Conservation (phyloP, 345 rosid species). For the Pugionium dolabratum region DNA sequence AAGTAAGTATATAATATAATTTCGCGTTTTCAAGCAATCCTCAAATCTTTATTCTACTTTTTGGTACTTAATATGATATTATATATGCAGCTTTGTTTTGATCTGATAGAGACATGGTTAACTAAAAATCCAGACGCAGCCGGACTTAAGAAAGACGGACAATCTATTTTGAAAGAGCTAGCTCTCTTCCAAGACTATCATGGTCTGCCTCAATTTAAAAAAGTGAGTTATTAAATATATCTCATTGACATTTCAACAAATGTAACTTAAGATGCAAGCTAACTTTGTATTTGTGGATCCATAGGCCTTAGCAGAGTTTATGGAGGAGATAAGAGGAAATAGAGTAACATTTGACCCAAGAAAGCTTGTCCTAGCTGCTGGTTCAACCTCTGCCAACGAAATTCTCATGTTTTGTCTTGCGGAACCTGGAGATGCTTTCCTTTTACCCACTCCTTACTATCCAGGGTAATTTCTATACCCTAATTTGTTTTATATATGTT, state of each 20-base stretch:
- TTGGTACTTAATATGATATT: slow-evolving; percentile 5
- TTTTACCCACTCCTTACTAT: slow-evolving; percentile 75
- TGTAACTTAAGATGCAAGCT: neutral
- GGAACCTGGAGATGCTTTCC: slow-evolving; percentile 69
- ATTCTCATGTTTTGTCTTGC: slow-evolving; percentile 71
- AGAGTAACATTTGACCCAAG: slow-evolving; percentile 56
- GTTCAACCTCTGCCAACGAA: slow-evolving; percentile 81
- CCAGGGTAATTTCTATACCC: slow-evolving; percentile 57
- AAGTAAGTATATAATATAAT: slow-evolving; percentile 35
- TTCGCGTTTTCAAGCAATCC: neutral
- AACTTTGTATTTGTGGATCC: neutral
- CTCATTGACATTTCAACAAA: slow-evolving; percentile 3
- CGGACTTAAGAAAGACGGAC: slow-evolving; percentile 49
- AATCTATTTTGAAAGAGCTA: slow-evolving; percentile 67
- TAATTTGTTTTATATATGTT: too few relatives aligned
- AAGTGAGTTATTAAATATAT: slow-evolving; percentile 37
- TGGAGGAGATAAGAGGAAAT: slow-evolving; percentile 76
- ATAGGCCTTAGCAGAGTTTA: slow-evolving; percentile 69
- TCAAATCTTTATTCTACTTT: neutral
- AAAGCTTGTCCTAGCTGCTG: slow-evolving; percentile 65
- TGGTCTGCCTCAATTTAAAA: slow-evolving; percentile 64
- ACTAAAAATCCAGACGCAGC: slow-evolving; percentile 43
- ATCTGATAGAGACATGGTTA: slow-evolving; percentile 68
- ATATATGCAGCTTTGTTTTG: slow-evolving; percentile 57
- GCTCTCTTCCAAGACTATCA: slow-evolving; percentile 87